A percentile compares a stretch with the other conserved stretches of the same genome.
Conservation (phyloP, 2,329 filamentous ascomycete species). For the Aureobasidium vineae region DNA sequence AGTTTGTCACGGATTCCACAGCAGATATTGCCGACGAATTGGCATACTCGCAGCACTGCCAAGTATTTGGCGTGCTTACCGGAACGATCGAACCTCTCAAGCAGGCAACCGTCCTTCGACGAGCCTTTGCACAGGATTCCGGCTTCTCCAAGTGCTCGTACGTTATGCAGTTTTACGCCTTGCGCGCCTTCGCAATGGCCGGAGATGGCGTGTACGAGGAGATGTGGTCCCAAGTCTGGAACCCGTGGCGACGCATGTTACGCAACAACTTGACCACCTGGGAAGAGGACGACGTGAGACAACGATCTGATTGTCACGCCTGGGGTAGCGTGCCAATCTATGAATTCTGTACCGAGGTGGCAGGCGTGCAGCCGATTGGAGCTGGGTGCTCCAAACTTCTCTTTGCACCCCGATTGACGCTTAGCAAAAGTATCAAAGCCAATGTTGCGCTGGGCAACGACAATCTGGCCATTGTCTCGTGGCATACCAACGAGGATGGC, state of each 20-base stretch:
- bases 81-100: conserved; percentile 33
- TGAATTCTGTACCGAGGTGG: conserved; percentile 44
- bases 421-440: not conserved
- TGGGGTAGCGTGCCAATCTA: conserved; percentile 48
- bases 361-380: conserved; percentile 32
- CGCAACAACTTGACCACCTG: conserved; percentile 44
- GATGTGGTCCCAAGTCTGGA: conserved; percentile 35
- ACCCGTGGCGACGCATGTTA: conserved; percentile 44
- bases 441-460: not conserved
- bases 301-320: conserved; percentile 48
- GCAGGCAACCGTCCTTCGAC: not conserved
- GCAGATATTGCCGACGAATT: conserved; percentile 34
- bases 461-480: not conserved
- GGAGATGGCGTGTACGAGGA: conserved; percentile 39
- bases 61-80: conserved; percentile 41
- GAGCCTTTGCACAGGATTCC: conserved; percentile 18
- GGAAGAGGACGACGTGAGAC: conserved; percentile 46
- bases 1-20: conserved; percentile 42
- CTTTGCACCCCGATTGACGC: not conserved
- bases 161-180: conserved; percentile 44
- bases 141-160: conserved; percentile 30
- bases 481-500: not conserved
- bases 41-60: conserved; percentile 42
- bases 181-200: conserved; percentile 41
- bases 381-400: not conserved